A percentile compares a stretch with the other conserved stretches of the same genome.
These are phyloP conservation scores for Quercus parvula DNA, from an alignment of 306 rosid species.

Conservation along the genomic window DNA sequence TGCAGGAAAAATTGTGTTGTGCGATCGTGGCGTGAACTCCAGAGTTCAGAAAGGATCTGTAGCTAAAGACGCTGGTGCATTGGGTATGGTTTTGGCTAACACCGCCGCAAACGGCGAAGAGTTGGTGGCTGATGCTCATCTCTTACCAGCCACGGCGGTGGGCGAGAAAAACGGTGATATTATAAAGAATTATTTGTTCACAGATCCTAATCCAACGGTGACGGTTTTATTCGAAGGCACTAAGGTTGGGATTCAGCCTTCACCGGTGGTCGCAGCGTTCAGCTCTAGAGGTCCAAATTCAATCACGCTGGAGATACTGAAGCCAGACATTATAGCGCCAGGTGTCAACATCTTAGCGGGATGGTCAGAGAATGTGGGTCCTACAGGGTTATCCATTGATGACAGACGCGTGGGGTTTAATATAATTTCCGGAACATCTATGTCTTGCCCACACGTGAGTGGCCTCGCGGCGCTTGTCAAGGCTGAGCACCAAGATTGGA, in stretches of 20 bases:
- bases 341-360: conserved; percentile 80
- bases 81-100: conserved; percentile 72
- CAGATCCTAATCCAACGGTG: conserved; percentile 48
- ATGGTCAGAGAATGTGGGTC: conserved; percentile 43
- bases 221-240: conserved; percentile 61
- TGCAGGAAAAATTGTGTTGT: conserved; percentile 62
- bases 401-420: conserved; percentile 74
- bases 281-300: conserved; percentile 77
- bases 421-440: conserved; percentile 81
- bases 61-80: conserved; percentile 66
- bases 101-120: conserved; percentile 50
- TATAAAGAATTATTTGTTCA: conserved; percentile 37
- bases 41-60: conserved; percentile 59
- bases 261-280: conserved; percentile 80
- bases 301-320: conserved; percentile 50
- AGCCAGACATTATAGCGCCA: conserved; percentile 83
- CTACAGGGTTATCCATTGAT: conserved; percentile 35
- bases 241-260: conserved; percentile 48
- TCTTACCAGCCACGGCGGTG: conserved; percentile 53
- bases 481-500: conserved; percentile 71
- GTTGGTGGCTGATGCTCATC: conserved; percentile 65
- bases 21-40: conserved; percentile 55
- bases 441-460: conserved; percentile 91
- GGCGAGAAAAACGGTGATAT: conserved; percentile 41
- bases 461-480: conserved; percentile 69